Evolutionary conservation across 805 yeast genomes (phyloP).

Genomic region (Yamadazyma paraphyllophila): DNA sequence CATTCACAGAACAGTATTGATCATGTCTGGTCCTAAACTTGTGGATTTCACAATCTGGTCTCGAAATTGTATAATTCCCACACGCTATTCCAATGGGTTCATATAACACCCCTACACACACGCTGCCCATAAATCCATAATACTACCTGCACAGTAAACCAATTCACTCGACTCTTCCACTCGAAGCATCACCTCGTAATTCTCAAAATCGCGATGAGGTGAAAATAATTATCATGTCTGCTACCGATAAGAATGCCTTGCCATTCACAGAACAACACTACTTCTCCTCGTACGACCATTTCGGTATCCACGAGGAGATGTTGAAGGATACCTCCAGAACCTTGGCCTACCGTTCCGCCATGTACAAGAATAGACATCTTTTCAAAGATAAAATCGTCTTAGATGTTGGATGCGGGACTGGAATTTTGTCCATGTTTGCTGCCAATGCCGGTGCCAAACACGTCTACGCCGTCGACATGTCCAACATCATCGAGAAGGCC

Average conservation of each 20-base stretch:
- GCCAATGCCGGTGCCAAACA: constrained; percentile 98
- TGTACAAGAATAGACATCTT: constrained; percentile 80
- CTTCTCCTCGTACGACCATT: constrained; percentile 92
- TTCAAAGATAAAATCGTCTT: constrained; percentile 92
- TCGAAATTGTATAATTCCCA: no score
- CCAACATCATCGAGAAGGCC: constrained; percentile 96
- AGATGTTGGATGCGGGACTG: constrained; percentile 99
- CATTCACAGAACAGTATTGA: no score
- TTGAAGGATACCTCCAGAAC: constrained; percentile 94
- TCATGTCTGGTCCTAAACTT: no score
- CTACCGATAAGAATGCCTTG: constrained; percentile 64
- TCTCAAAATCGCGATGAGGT: constrained; percentile 2
- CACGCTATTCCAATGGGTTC: no score
- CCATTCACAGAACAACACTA: constrained; percentile 87
- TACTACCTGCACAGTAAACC: background rate
- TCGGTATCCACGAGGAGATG: constrained; percentile 99
- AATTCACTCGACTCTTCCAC: no score
- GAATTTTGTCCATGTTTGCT: constrained; percentile 96
- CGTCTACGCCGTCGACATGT: constrained; percentile 96
- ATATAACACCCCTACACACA: background rate
- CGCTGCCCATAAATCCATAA: background rate
- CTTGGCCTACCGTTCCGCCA: constrained; percentile 85
- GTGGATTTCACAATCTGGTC: background rate
- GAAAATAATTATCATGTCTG: constrained; percentile 35
- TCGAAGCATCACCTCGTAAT: background rate